Conservation (phyloP, 2,329 filamentous ascomycete species). For the Penicillium sp. region DNA sequence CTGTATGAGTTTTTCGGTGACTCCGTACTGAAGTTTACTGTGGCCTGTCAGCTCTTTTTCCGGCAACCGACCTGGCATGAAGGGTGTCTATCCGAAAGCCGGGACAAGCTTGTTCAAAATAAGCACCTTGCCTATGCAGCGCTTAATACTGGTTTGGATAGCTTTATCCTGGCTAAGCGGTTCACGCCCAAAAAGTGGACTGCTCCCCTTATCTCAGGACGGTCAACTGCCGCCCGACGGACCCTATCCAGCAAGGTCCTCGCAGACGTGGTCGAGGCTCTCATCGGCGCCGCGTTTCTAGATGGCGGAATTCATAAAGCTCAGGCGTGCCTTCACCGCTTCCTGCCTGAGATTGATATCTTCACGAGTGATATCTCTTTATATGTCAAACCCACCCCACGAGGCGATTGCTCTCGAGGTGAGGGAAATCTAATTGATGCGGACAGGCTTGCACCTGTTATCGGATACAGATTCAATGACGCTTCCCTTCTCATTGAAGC, state of each 20-base stretch:
- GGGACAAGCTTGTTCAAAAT: slow-evolving; percentile 74
- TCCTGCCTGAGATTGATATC: slow-evolving; percentile 59
- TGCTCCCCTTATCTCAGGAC: slow-evolving; percentile 59
- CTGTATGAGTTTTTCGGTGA: slow-evolving; percentile 86
- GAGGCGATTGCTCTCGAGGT: neutral
- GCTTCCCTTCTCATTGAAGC: slow-evolving; percentile 73
- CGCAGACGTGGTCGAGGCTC: slow-evolving; percentile 82
- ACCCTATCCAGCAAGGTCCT: slow-evolving; percentile 73
- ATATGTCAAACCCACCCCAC: neutral
- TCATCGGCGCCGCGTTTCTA: slow-evolving; percentile 74
- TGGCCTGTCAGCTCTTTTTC: slow-evolving; percentile 65
- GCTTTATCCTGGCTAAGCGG: slow-evolving; percentile 67
- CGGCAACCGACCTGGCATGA: slow-evolving; percentile 70
- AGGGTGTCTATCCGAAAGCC: slow-evolving; percentile 68
- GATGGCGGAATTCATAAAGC: slow-evolving; percentile 68
- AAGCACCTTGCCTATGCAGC: slow-evolving; percentile 68
- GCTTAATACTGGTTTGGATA: slow-evolving; percentile 64
- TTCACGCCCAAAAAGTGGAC: slow-evolving; percentile 75
- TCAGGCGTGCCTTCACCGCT: slow-evolving; percentile 62
- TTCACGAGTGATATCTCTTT: slow-evolving; percentile 11
- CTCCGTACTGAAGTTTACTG: slow-evolving; percentile 73
- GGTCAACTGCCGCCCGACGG: slow-evolving; percentile 25
- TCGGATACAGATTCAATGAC: slow-evolving; percentile 72
- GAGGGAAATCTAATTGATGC: slow-evolving; percentile 16
- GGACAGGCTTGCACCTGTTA: slow-evolving; percentile 14